phyloP scores from a whole-genome alignment of 2,329 filamentous ascomycete species.

The Neurospora sp. region DNA sequence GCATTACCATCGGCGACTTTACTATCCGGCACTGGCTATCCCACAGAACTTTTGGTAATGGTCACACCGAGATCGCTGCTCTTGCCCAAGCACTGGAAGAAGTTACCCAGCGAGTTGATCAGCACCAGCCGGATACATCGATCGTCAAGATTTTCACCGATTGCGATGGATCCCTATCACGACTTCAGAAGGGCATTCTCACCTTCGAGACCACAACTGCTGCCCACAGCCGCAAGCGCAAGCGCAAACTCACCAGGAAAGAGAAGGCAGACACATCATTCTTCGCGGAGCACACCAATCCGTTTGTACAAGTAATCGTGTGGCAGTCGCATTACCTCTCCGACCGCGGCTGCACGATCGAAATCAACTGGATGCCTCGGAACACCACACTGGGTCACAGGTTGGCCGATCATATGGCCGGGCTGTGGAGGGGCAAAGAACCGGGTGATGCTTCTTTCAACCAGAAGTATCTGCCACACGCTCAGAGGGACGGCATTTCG shows the following conservation, averaged over 20 bases:
- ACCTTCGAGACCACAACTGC: fast-evolving
- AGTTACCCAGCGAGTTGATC: not conserved
- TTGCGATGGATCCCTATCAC: not conserved
- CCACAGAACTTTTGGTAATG: not conserved
- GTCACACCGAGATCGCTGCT: not conserved
- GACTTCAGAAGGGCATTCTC: not conserved
- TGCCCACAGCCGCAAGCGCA: not conserved
- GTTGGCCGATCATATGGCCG: not conserved
- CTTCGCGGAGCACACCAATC: not conserved
- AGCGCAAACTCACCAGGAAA: not conserved
- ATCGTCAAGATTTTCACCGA: not conserved
- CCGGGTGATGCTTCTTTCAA: not conserved
- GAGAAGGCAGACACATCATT: not conserved
- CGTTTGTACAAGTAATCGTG: fast-evolving
- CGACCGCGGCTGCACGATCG: not conserved
- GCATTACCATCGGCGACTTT: not conserved
- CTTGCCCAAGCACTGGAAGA: not conserved
- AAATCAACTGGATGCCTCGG: not conserved
- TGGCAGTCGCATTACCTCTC: not conserved
- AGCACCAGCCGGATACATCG: not conserved
- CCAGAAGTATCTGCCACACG: not conserved
- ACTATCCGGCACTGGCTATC: not conserved
- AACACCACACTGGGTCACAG: not conserved
- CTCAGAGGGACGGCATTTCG: not conserved
- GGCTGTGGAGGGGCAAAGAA: not conserved